phyloP scores from a whole-genome alignment of 495 filamentous ascomycete genomes.

The Tuber brumale region DNA sequence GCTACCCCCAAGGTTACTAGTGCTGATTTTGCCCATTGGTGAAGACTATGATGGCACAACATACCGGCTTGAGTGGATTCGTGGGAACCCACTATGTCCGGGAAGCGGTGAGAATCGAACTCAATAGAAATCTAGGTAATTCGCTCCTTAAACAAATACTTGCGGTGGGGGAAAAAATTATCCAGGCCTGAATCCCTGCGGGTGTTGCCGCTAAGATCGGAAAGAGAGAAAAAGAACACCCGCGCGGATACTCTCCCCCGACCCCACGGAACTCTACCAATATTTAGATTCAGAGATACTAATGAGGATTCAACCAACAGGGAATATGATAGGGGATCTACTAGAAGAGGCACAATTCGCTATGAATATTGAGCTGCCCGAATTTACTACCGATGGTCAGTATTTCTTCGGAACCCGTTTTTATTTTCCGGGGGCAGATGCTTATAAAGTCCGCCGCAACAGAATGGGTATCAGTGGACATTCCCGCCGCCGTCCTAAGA shows the following conservation, averaged over 20 bases:
- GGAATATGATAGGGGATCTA: conserved; percentile 15
- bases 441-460: neutral
- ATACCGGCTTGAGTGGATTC: neutral
- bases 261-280: neutral
- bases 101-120: neutral
- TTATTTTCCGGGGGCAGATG: neutral
- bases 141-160: neutral
- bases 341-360: conserved; percentile 20
- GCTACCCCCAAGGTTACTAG: neutral
- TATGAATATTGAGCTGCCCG: conserved; percentile 12
- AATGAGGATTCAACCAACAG: conserved; percentile 8
- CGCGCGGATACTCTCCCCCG: neutral
- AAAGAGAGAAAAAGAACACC: neutral
- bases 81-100: neutral
- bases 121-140: neutral
- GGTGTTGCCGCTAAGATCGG: neutral
- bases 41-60: neutral
- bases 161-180: neutral
- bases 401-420: neutral
- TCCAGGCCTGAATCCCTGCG: no score
- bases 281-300: neutral
- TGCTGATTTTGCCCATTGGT: neutral
- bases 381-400: conserved; percentile 4
- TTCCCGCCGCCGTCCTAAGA: conserved; percentile 45
- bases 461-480: conserved; percentile 46